Percentiles rank a stretch among this genome's conserved stretches.
Conservation (phyloP, 1,139 yeast genomes). For the Yamadazyma dendronema region DNA sequence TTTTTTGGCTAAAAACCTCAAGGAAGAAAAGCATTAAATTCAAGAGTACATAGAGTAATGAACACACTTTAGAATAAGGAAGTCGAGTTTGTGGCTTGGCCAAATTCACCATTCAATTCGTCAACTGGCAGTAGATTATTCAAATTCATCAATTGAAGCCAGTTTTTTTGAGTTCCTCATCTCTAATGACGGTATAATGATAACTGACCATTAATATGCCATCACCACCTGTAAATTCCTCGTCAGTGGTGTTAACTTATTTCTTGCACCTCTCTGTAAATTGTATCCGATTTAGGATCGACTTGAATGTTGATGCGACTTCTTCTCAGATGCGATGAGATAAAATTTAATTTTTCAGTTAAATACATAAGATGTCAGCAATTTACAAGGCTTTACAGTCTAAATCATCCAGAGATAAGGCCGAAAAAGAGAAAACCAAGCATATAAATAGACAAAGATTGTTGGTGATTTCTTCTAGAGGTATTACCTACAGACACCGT, state of each 20-base stretch:
- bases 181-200: no score
- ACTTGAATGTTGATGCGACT: no score
- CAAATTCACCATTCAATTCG: no score
- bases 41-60: conserved; percentile 1
- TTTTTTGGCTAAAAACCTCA: conserved; percentile 36
- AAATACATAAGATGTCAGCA: conserved; percentile 49
- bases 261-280: no score
- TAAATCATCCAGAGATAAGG: conserved; percentile 39
- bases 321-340: conserved; percentile 17
- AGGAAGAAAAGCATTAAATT: conserved; percentile 34
- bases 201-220: no score
- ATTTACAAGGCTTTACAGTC: conserved; percentile 68
- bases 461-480: conserved; percentile 87
- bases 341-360: conserved; percentile 10
- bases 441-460: conserved; percentile 79
- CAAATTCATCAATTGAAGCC: no score
- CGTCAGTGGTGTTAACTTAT: no score
- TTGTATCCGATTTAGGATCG: not conserved
- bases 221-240: no score
- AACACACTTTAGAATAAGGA: conserved; percentile 1
- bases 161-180: no score
- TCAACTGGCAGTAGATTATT: no score
- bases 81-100: not conserved
- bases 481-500: conserved; percentile 92
- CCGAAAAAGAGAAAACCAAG: conserved; percentile 51